Evolutionary conservation across 352 stramenopile genomes (phyloP).

Genomic region (Phytopythium sindhum): DNA sequence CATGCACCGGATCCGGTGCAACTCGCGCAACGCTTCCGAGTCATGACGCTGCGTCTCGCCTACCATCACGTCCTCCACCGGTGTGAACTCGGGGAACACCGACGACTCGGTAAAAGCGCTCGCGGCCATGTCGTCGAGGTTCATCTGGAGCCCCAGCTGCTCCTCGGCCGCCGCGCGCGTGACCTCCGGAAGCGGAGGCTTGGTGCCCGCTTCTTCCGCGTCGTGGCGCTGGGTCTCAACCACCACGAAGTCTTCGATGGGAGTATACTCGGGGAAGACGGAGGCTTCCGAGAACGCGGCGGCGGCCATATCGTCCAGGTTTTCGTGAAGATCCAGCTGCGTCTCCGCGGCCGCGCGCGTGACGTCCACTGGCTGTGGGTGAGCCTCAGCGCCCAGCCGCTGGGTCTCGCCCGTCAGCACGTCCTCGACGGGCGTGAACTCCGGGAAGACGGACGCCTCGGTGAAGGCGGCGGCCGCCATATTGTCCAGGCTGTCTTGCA

Average conservation of each 20-base stretch:
- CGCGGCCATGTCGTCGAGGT: slow-evolving; percentile 6
- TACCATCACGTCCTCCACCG: slow-evolving; percentile 50
- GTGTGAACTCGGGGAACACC: slow-evolving; percentile 57
- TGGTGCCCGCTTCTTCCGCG: slow-evolving; percentile 2
- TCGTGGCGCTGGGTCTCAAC: slow-evolving; percentile 25
- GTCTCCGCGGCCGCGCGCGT: slow-evolving; percentile 16
- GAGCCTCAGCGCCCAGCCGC: neutral
- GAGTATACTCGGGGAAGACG: slow-evolving; percentile 59
- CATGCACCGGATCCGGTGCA: neutral
- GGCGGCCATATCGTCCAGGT: slow-evolving; percentile 48
- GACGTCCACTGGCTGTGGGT: neutral
- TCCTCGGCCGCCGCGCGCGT: neutral
- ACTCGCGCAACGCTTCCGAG: slow-evolving; percentile 9
- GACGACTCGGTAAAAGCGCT: slow-evolving; percentile 58
- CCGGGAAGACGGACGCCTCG: slow-evolving; percentile 59
- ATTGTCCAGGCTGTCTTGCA: slow-evolving; percentile 45
- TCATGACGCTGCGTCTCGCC: slow-evolving; percentile 16
- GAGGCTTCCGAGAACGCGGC: slow-evolving; percentile 60
- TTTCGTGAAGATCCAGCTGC: slow-evolving; percentile 27
- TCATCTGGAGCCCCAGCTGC: neutral
- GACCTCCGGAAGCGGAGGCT: neutral
- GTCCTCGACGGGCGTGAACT: slow-evolving; percentile 58
- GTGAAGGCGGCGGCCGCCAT: slow-evolving; percentile 50
- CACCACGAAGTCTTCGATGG: slow-evolving; percentile 51
- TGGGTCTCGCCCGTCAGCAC: slow-evolving; percentile 31